Base-by-base conservation (phyloP, 768 basidiomycete genomes). In the Chiua virens region DNA sequence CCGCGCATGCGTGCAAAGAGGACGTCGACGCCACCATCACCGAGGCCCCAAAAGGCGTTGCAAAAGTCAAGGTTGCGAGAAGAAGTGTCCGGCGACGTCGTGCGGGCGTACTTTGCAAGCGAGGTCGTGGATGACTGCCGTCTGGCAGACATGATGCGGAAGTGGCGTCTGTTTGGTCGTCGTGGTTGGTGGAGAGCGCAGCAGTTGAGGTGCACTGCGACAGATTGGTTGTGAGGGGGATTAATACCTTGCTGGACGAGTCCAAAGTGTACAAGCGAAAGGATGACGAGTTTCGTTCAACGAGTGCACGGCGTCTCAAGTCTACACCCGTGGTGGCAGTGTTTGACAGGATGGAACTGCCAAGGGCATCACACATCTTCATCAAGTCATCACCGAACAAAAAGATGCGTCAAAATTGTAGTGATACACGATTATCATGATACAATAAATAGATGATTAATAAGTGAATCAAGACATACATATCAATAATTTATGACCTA, bases 11-110 rank as follows among this genome's bases (percentile, higher is more conserved):
- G 81, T 28, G 92, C 87, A 66, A 92, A 89, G 28, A 98, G 76
- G 40, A 95, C 92, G 61, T 96, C 92, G 55, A 91, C 92, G 15
- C 94, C 94, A 35, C 79, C 87, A 75, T 97, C 93, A 25, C 78
- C 81, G 18, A 79, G 59, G 11, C 92, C 92, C 97, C 97, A 98
- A 74, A 98, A 98, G 3, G 92, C 83, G 71, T 98, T 99, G 71
- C 95, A 98, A 72, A 94, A 98, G 72, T 97, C 92, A 61, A 85
- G 70, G 10, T 83, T 82, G 50, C 80, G 77, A 57, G 66, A 62
- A 5, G 69, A 59, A 25, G 71, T 62, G 34, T 77, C 73, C 8
- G 66, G 61, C 17, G 86, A 83, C 34, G 73, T 73, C 41, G 76
- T 72, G 36, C 85, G 76, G 42, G 80, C 86, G 68, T 77, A 90